Conservation (phyloP, 2,329 filamentous ascomycete genomes). For the Colletotrichum lupini region DNA sequence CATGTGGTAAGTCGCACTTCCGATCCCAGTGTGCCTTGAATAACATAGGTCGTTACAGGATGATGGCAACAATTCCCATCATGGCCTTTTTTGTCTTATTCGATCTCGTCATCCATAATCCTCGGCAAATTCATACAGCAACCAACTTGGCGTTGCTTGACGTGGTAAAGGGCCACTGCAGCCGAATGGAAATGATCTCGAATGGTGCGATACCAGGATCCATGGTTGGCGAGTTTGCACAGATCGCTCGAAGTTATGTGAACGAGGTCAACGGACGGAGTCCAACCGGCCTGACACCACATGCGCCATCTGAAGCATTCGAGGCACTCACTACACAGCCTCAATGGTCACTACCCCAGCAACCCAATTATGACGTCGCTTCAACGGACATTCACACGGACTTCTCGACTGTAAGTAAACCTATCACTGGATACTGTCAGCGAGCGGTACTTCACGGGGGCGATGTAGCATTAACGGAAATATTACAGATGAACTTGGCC, state of each 20-base stretch:
- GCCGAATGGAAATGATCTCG: conserved; percentile 51
- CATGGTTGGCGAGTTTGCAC: conserved; percentile 50
- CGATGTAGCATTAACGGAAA: neutral
- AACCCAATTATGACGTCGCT: neutral
- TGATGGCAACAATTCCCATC: conserved; percentile 47
- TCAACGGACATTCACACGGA: neutral
- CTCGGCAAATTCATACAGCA: conserved; percentile 42
- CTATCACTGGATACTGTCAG: neutral
- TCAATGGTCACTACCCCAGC: conserved; percentile 5
- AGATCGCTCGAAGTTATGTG: conserved; percentile 54
- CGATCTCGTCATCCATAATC: conserved; percentile 51
- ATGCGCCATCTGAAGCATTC: neutral
- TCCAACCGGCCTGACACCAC: neutral
- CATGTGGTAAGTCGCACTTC: conserved; percentile 38
- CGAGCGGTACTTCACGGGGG: neutral
- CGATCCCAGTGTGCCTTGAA: no score
- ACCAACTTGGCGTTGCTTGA: conserved; percentile 52
- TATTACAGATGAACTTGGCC: neutral
- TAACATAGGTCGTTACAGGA: conserved; percentile 32
- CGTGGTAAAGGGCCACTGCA: conserved; percentile 53
- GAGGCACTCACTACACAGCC: neutral
- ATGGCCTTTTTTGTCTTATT: conserved; percentile 53
- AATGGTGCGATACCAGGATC: conserved; percentile 47
- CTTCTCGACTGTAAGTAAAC: neutral
- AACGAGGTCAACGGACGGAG: conserved; percentile 35